A percentile compares a stretch with the other conserved stretches of the same genome.
These are phyloP conservation scores for Amaranthus tricolor DNA, from an alignment of 179 eudicot species.

Conservation along the genomic window DNA sequence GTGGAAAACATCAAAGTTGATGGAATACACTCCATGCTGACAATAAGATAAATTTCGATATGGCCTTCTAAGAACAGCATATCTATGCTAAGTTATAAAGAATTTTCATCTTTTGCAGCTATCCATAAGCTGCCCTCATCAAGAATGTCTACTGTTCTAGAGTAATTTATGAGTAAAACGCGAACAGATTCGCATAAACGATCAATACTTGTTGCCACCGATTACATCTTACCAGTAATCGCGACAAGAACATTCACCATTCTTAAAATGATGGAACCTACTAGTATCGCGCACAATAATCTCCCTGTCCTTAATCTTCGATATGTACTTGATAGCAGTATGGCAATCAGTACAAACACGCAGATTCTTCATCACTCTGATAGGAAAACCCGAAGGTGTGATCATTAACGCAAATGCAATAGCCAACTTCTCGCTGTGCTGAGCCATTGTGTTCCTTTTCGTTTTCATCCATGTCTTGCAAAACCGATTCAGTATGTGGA, in stretches of 20 bases:
- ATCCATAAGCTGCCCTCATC: not conserved
- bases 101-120: not conserved
- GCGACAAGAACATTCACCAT: constrained; percentile 74
- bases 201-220: constrained; percentile 10
- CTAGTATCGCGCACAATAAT: constrained; percentile 73
- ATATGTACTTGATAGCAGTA: constrained; percentile 65
- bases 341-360: constrained; percentile 82
- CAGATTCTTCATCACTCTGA: constrained; percentile 83
- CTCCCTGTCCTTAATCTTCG: constrained; percentile 54
- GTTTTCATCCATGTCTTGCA: constrained; percentile 71
- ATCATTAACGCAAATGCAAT: constrained; percentile 80
- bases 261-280: constrained; percentile 82
- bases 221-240: constrained; percentile 62
- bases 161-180: not conserved
- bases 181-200: constrained; percentile 1
- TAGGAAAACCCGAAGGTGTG: constrained; percentile 55
- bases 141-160: too few species aligned
- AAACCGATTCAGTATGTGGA: constrained; percentile 57
- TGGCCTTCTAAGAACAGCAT: too few species aligned
- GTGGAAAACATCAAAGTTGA: too few species aligned
- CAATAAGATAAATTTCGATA: too few species aligned
- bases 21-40: too few species aligned
- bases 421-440: constrained; percentile 80
- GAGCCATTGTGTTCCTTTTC: constrained; percentile 67
- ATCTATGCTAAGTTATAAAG: not conserved